A percentile compares a stretch with the other conserved stretches of the same genome.
Conservation (phyloP, 2,329 filamentous ascomycete species). For the Botrytis tulipae region DNA sequence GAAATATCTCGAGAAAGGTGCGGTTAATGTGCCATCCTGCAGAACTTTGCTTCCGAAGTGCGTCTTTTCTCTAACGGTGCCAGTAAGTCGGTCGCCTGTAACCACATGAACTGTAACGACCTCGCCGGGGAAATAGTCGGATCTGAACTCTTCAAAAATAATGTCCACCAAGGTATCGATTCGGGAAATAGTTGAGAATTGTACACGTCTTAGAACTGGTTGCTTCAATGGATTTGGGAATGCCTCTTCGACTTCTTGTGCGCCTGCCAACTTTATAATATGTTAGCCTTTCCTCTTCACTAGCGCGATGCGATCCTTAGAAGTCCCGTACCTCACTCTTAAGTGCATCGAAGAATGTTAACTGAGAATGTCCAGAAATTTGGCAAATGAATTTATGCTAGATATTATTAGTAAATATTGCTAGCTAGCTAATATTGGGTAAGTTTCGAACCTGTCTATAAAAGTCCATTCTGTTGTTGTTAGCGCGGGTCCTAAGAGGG, state of each 20-base stretch:
- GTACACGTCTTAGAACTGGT: constrained; percentile 84
- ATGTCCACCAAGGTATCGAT: constrained; percentile 77
- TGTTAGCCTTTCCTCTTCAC: constrained; percentile 34
- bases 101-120: constrained; percentile 70
- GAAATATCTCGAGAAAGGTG: constrained; percentile 75
- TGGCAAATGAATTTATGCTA: constrained; percentile 85
- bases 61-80: constrained; percentile 81
- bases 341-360: constrained; percentile 90
- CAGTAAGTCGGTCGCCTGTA: constrained; percentile 67
- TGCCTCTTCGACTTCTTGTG: constrained; percentile 82
- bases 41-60: constrained; percentile 63
- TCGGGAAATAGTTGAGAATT: constrained; percentile 84
- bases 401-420: constrained; percentile 30
- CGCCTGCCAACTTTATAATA: constrained; percentile 63
- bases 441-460: constrained; percentile 72
- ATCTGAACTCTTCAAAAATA: constrained; percentile 76
- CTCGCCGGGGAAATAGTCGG: constrained; percentile 89
- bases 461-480: constrained; percentile 71
- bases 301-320: constrained; percentile 1
- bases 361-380: constrained; percentile 86
- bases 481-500: constrained; percentile 8
- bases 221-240: constrained; percentile 91
- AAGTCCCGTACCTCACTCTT: constrained; percentile 73
- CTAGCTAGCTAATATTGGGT: background rate
- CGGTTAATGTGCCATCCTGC: constrained; percentile 67